Evolutionary conservation across 805 yeast species (phyloP), one percentile per base, ranked within the genome.

Genomic region (Kodamaea leandrae): DNA sequence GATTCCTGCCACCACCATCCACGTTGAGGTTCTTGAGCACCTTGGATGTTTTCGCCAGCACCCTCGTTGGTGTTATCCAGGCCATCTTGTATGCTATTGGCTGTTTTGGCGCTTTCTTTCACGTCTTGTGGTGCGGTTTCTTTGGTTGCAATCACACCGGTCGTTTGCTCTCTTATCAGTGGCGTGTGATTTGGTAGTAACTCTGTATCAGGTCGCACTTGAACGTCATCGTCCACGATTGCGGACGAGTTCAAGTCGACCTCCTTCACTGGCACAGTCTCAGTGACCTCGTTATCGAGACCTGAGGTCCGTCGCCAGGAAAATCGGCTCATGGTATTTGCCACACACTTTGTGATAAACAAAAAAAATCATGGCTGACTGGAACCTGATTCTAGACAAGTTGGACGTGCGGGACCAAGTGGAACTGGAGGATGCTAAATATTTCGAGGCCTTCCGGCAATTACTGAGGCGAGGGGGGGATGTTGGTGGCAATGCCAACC

Each of bases 381-480:
- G 38, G 38, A 27, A 30, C 28, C 19, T 36, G 16, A 51, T 65
- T 4, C 44, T 58, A 9, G 49, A 47, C 6, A 52, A 55, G 33
- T 51, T 68, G 15, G 43, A 47, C 15, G 43, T 44, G 12, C 51
- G 74, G 25, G 74, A 68, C 46, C 52, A 46, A 17, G 41, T 55
- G 16, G 71, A 68, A 49, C 51, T 60, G 46, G 45, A 53, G 34
- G 68, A 67, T 44, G 46, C 55, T 2, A 49, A 52, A 8, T 64
- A 59, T 45, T 65, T 52, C 44, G 45, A 42, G 13, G 72, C 72
- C 2, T 68, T 69, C 42, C 42, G 54, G 20, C 64, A 61, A 35
- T 46, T 68, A 34, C 49, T 46, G 37, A 30, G 21, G 21, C 16
- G 10, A 6, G 10, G 4, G 14, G 33, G 33, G 4, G 13, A 13